Evolutionary conservation across 768 basidiomycete species (phyloP).

Genomic region (Calocybe gangraenosa): DNA sequence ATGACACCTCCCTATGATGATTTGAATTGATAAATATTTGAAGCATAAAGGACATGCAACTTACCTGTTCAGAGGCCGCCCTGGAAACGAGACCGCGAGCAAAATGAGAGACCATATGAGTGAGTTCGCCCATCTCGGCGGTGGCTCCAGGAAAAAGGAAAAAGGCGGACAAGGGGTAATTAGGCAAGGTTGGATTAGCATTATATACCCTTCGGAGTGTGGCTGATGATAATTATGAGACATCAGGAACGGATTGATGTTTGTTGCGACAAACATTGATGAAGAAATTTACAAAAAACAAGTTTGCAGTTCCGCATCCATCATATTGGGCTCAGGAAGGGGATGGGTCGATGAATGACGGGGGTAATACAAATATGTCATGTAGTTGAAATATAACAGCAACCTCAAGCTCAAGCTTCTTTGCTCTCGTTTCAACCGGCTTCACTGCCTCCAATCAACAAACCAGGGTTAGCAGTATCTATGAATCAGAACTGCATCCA

Average conservation of each 20-base stretch:
- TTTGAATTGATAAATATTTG: background rate
- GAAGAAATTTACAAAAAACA: background rate
- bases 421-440: too few relatives aligned
- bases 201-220: too few relatives aligned
- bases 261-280: background rate
- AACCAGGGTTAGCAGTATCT: constrained; percentile 5
- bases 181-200: background rate
- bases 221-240: background rate
- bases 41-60: constrained; percentile 4
- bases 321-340: background rate
- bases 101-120: constrained; percentile 29
- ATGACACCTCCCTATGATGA: constrained; percentile 70
- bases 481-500: constrained; percentile 89
- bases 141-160: background rate
- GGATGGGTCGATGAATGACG: too few relatives aligned
- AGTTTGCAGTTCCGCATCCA: background rate
- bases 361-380: too few relatives aligned
- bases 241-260: constrained; percentile 5
- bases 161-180: background rate
- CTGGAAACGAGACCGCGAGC: constrained; percentile 32
- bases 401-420: too few relatives aligned
- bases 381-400: too few relatives aligned
- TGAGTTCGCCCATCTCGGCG: constrained; percentile 45
- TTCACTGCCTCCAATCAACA: too few relatives aligned
- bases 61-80: constrained; percentile 46